Evolutionary conservation across 2,329 filamentous ascomycete species (phyloP).

Genomic region (Myriangium duriaei): DNA sequence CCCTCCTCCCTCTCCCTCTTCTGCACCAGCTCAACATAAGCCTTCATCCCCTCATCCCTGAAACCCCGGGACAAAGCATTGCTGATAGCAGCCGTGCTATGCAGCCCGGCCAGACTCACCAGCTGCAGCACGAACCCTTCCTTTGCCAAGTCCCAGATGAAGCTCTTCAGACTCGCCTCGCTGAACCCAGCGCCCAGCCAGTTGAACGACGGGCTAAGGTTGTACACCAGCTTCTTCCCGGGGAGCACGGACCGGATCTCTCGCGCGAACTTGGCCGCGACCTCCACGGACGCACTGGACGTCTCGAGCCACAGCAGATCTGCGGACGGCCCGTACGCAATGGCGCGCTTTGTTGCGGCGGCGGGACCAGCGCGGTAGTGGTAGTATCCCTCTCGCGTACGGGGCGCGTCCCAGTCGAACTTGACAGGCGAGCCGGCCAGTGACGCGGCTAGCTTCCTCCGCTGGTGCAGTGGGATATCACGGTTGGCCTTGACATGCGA

Average conservation of each 20-base stretch:
- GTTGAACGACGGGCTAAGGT: conserved; percentile 93
- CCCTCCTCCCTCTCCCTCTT: conserved; percentile 78
- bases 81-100: conserved; percentile 50
- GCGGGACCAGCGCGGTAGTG: conserved; percentile 75
- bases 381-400: conserved; percentile 88
- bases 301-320: conserved; percentile 98
- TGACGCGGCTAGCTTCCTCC: conserved; percentile 57
- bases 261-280: conserved; percentile 61
- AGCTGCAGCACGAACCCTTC: conserved; percentile 63
- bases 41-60: conserved; percentile 87
- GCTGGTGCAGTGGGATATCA: conserved; percentile 65
- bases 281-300: conserved; percentile 69
- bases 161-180: conserved; percentile 68
- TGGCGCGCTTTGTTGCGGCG: conserved; percentile 83
- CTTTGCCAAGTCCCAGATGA: conserved; percentile 91
- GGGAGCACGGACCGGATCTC: conserved; percentile 60
- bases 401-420: conserved; percentile 85
- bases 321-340: conserved; percentile 82
- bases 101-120: conserved; percentile 52
- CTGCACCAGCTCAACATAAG: conserved; percentile 92
- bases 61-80: conserved; percentile 69
- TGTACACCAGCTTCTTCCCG: conserved; percentile 87
- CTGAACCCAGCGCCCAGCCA: conserved; percentile 95
- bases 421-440: conserved; percentile 56
- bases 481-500: conserved; percentile 37